phyloP scores from a whole-genome alignment of 2,329 filamentous ascomycete genomes.

The Microdochium bolleyi region DNA sequence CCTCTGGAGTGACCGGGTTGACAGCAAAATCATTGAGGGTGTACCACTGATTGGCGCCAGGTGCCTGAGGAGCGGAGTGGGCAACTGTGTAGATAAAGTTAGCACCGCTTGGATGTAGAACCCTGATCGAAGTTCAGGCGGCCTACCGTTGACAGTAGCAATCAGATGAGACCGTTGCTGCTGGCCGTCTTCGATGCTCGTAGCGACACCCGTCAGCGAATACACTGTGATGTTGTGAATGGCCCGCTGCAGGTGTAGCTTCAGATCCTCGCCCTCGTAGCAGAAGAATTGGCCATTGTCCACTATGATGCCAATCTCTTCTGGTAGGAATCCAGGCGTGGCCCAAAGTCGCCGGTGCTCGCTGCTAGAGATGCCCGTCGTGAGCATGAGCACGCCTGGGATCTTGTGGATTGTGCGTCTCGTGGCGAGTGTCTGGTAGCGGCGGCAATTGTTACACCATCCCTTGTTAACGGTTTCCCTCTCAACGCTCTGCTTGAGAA shows the following conservation, averaged over 20 bases:
- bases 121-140: neutral
- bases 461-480: slow-evolving; percentile 81
- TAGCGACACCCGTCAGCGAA: slow-evolving; percentile 81
- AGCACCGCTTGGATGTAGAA: neutral
- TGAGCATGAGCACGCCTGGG: slow-evolving; percentile 81
- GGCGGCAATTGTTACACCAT: slow-evolving; percentile 86
- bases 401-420: slow-evolving; percentile 77
- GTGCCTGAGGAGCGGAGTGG: slow-evolving; percentile 52
- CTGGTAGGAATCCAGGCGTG: slow-evolving; percentile 81
- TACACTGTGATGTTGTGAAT: slow-evolving; percentile 81
- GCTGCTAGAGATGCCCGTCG: slow-evolving; percentile 64
- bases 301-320: slow-evolving; percentile 88
- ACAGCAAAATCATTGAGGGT: slow-evolving; percentile 97
- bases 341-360: slow-evolving; percentile 81
- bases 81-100: slow-evolving; percentile 41
- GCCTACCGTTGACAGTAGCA: slow-evolving; percentile 75
- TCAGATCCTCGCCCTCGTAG: slow-evolving; percentile 86
- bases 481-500: slow-evolving; percentile 89
- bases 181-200: slow-evolving; percentile 80
- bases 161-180: slow-evolving; percentile 87
- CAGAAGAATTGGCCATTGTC: slow-evolving; percentile 90
- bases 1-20: slow-evolving; percentile 66
- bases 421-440: slow-evolving; percentile 82
- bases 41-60: slow-evolving; percentile 72
- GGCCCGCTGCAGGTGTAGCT: slow-evolving; percentile 68